Evolutionary conservation across 2,329 filamentous ascomycete genomes (phyloP).

Genomic region (Plectosphaerella sp.): DNA sequence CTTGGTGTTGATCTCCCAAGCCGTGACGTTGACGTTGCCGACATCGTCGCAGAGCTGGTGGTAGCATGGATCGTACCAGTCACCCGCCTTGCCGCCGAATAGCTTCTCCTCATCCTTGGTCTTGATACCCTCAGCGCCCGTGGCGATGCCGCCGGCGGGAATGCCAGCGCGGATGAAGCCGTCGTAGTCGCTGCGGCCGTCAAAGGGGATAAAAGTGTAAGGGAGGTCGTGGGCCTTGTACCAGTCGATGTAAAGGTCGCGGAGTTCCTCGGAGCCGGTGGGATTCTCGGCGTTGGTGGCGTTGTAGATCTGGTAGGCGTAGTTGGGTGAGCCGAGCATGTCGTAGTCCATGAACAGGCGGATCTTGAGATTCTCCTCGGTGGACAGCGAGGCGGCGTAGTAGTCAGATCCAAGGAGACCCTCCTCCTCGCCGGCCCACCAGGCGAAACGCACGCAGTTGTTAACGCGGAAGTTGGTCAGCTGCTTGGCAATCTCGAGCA

Average conservation of each 20-base stretch:
- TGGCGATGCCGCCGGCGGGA: slow-evolving; percentile 70
- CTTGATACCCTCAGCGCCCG: slow-evolving; percentile 74
- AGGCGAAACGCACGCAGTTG: slow-evolving; percentile 64
- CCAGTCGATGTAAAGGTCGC: slow-evolving; percentile 64
- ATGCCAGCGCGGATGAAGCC: slow-evolving; percentile 71
- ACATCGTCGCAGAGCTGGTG: slow-evolving; percentile 59
- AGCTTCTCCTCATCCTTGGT: slow-evolving; percentile 58
- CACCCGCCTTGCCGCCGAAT: slow-evolving; percentile 68
- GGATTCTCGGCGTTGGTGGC: slow-evolving; percentile 69
- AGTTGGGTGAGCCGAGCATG: slow-evolving; percentile 65
- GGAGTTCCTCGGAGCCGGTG: slow-evolving; percentile 64
- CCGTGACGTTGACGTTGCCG: slow-evolving; percentile 52
- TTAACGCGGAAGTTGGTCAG: slow-evolving; percentile 53
- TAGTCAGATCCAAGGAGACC: slow-evolving; percentile 60
- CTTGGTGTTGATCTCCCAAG: slow-evolving; percentile 59
- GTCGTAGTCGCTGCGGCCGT: slow-evolving; percentile 76
- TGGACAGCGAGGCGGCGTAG: slow-evolving; percentile 51
- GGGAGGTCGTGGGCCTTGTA: slow-evolving; percentile 58
- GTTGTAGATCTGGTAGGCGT: slow-evolving; percentile 65
- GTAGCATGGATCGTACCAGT: slow-evolving; percentile 56
- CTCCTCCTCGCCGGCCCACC: slow-evolving; percentile 66
- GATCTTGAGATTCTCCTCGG: slow-evolving; percentile 58
- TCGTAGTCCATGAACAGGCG: slow-evolving; percentile 67
- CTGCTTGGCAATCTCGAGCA: slow-evolving; percentile 59
- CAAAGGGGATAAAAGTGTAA: slow-evolving; percentile 69